A percentile compares a stretch with the other conserved stretches of the same genome.
phyloP scores from a whole-genome alignment of 1,284 basidiomycete genomes.

The Exsudoporus floridanus region DNA sequence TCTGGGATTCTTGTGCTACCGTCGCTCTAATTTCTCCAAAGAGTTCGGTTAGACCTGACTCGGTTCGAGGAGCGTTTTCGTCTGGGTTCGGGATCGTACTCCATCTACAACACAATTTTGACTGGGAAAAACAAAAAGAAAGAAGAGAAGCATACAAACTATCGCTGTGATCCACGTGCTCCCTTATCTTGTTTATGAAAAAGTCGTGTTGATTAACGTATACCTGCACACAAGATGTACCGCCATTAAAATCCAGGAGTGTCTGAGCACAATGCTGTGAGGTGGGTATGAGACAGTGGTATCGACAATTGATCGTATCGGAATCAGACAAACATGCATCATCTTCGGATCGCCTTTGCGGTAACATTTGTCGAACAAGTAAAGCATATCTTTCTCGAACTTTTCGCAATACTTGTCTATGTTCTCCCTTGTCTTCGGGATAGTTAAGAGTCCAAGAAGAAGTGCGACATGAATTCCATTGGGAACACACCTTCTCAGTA shows the following conservation, averaged over 20 bases:
- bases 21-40: conserved; percentile 89
- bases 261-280: conserved; percentile 93
- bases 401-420: conserved; percentile 97
- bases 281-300: conserved; percentile 12
- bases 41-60: conserved; percentile 78
- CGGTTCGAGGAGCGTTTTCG: conserved; percentile 72
- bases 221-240: conserved; percentile 94
- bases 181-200: conserved; percentile 88
- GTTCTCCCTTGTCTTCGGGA: conserved; percentile 67
- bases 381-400: conserved; percentile 98
- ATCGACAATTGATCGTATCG: not conserved
- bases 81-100: conserved; percentile 77
- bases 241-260: conserved; percentile 96
- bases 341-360: conserved; percentile 96
- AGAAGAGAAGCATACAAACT: conserved; percentile 52
- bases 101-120: conserved; percentile 63
- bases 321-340: conserved; percentile 82
- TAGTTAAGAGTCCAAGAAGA: conserved; percentile 26
- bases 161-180: conserved; percentile 56
- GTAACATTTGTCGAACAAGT: conserved; percentile 93
- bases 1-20: conserved; percentile 94
- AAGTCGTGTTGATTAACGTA: conserved; percentile 99
- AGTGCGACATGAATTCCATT: not conserved
- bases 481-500: conserved; percentile 65
- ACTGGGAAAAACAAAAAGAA: not conserved